Conservation (phyloP, 805 yeast genomes). For the Trichomonascus vanleenenianus region DNA sequence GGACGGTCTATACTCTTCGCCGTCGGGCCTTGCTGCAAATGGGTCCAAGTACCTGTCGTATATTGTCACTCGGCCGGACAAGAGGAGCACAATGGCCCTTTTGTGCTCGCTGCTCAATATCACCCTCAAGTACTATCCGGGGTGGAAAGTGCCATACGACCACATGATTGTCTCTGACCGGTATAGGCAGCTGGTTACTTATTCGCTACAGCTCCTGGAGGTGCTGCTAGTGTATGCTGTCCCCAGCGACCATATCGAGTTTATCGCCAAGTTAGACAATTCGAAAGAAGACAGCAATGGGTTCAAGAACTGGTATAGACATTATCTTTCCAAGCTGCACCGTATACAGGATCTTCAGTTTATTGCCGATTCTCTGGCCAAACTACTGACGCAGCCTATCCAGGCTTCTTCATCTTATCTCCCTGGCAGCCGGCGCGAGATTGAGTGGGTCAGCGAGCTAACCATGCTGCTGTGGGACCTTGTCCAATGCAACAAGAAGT, state of each 20-base stretch:
- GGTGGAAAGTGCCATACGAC: constrained; percentile 29
- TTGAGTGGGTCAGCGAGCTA: constrained; percentile 47
- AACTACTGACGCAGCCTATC: constrained; percentile 32
- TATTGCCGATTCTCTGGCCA: constrained; percentile 22
- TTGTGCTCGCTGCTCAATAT: constrained; percentile 66
- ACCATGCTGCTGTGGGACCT: constrained; percentile 68
- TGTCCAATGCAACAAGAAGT: constrained; percentile 56
- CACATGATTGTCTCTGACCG: constrained; percentile 21
- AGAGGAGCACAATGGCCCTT: constrained; percentile 39
- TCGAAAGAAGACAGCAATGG: not conserved
- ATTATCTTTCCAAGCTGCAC: constrained; percentile 28
- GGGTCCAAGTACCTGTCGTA: constrained; percentile 59
- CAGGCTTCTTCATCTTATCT: constrained; percentile 28
- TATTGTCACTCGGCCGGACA: constrained; percentile 45
- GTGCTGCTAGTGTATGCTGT: constrained; percentile 56
- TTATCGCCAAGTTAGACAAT: not conserved
- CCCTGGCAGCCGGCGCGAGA: constrained; percentile 22
- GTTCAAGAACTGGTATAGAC: constrained; percentile 25
- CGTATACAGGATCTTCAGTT: constrained; percentile 29
- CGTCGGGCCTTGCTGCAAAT: constrained; percentile 34
- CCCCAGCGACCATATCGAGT: constrained; percentile 31
- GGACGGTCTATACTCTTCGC: constrained; percentile 45
- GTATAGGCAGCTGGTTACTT: constrained; percentile 36
- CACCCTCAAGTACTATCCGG: constrained; percentile 32
- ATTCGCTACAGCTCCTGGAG: constrained; percentile 55